Evolutionary conservation across 306 rosid species (phyloP), one percentile per base, ranked within the genome.

Genomic region (Acacia acuminata): DNA sequence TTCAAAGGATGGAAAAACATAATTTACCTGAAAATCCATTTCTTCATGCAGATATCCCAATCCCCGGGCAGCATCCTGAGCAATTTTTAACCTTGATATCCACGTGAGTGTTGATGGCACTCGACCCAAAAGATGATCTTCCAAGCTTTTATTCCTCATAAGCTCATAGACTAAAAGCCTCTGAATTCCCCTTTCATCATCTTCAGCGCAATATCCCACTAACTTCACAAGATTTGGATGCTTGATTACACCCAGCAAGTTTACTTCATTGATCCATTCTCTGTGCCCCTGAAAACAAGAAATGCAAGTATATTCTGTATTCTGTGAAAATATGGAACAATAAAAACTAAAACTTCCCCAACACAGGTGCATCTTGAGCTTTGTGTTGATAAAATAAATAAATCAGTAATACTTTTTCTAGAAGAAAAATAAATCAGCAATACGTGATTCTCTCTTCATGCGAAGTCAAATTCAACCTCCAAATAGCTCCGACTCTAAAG

Each of bases 161-260:
- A 96, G 90, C 82, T 96, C 98, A 77, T 96, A 96, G 50, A 96
- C 99, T 82, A 96, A 63, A 70, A 96, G 99, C 79, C 99, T 63
- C 66, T 96, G 99, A 77, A 96, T 92, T 85, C 99, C 99, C 85
- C 99, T 96, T 65, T 94, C 99, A 86, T 96, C 99, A 83, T 96
- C 99, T 77, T 96, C 99, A 0, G 99, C 99, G 76, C 99, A 96
- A 76, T 93, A 96, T 76, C 99, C 99, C 20, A 92, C 92, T 55
- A 96, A 76, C 82, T 87, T 90, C 45, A 96, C 99, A 16, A 96
- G 88, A 92, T 96, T 96, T 1, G 92, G 94, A 87, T 96, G 99
- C 85, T 94, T 92, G 74, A 96, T 89, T 17, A 96, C 99, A 15
- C 98, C 99, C 84, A 96, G 68, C 60, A 96, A 79, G 71, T 94